Evolutionary conservation across 495 filamentous ascomycete species (phyloP), one percentile per base, ranked within the genome.

Genomic region (Darksidea phi): DNA sequence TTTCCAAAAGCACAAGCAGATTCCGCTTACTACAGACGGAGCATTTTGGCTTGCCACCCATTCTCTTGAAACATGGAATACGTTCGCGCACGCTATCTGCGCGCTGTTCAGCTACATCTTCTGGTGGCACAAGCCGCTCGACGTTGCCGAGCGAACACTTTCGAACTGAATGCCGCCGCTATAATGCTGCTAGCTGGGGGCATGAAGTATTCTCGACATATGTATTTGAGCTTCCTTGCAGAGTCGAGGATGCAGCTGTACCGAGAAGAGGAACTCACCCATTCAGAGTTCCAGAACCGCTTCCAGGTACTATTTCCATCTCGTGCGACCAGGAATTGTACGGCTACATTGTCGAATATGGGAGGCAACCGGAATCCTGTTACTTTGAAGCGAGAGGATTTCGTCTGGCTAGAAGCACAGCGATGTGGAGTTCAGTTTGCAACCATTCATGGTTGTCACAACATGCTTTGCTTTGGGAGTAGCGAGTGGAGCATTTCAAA

Each of bases 101-200:
- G 70, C 73, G 8, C 55, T 80, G 0, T 20, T 74, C 0, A 78
- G 76, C 6, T 78, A 75, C 17, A 61, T 61, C 6, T 64, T 76
- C 47, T 81, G 78, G 78, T 71, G 69, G 60, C 17, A 72, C 23
- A 80, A 81, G 45, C 77, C 78, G 1, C 57, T 68, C 15, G 68
- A 77, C 34, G 53, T 77, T 7, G 46, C 63, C 15, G 57, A 69
- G 42, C 67, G 72, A 2, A 70, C 51, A 6, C 7, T 69, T 13
- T 59, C 46, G 6, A 51, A 43, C 6, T 6, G 12, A 24, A 55
- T 2, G 46, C n/a, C 4, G 23, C 21, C 21, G 18, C 46, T 28
- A 18, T 15, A 4, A 4, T 49, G 21, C 23, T 49, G 3, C 21
- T 49, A 7, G 4, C 21, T 5, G 17, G 4, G 2, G 11, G 13